phyloP scores from a whole-genome alignment of 805 yeast species.

The Metschnikowia corniflorae region DNA sequence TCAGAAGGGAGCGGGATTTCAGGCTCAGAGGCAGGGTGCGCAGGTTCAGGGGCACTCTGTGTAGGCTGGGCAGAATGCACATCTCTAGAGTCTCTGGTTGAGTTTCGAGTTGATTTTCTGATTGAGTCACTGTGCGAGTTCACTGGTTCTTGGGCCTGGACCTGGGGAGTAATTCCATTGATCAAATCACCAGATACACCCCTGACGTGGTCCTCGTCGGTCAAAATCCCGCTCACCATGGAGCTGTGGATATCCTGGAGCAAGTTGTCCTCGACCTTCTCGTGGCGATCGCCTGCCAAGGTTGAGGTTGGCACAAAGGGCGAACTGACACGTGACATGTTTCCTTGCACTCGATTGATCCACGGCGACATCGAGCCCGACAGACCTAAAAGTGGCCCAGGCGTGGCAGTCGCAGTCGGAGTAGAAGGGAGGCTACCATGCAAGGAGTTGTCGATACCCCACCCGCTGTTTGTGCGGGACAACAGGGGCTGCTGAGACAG shows the following conservation, averaged over 20 bases:
- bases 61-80: not conserved
- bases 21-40: not conserved
- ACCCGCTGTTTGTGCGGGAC: slow-evolving; percentile 34
- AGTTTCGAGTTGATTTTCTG: too few relatives aligned
- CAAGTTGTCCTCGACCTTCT: slow-evolving; percentile 24
- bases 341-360: slow-evolving; percentile 31
- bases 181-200: slow-evolving; percentile 1
- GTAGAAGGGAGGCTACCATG: slow-evolving; percentile 27
- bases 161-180: not conserved
- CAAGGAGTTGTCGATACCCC: slow-evolving; percentile 35
- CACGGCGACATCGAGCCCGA: slow-evolving; percentile 43
- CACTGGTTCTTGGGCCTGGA: not conserved
- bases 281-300: slow-evolving; percentile 7
- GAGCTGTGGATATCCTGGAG: slow-evolving; percentile 37
- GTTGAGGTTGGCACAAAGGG: slow-evolving; percentile 33
- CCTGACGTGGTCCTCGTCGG: slow-evolving; percentile 8
- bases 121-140: not conserved
- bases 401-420: slow-evolving; percentile 21
- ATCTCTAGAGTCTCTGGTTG: not conserved
- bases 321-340: slow-evolving; percentile 36
- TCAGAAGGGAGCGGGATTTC: not conserved
- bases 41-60: not conserved
- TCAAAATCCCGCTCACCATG: slow-evolving; percentile 40
- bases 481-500: slow-evolving; percentile 27
- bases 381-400: slow-evolving; percentile 26